A percentile compares a stretch with the other conserved stretches of the same genome.
These are phyloP conservation scores for Sapria himalayana DNA, from an alignment of 345 rosid species.

Conservation along the genomic window DNA sequence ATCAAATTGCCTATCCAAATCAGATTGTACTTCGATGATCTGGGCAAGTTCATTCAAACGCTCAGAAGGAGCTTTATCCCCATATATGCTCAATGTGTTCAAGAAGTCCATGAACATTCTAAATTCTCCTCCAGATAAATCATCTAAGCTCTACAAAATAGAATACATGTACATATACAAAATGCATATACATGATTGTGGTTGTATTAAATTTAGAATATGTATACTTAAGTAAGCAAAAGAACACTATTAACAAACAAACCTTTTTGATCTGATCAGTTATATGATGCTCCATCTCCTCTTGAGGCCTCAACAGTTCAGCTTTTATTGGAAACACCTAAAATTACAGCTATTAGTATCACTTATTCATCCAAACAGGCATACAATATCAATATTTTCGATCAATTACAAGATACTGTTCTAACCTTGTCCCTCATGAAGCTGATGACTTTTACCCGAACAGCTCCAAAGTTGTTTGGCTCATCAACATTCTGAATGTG, in stretches of 20 bases:
- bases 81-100: constrained; percentile 71
- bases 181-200: constrained; percentile 1
- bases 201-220: too few relatives aligned
- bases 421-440: constrained; percentile 84
- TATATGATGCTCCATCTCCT: constrained; percentile 89
- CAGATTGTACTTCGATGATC: constrained; percentile 89
- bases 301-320: constrained; percentile 86
- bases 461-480: constrained; percentile 45
- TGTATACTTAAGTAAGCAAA: not conserved
- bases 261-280: constrained; percentile 86
- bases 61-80: constrained; percentile 82
- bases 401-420: not conserved
- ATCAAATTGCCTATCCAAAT: constrained; percentile 71
- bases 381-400: not conserved
- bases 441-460: constrained; percentile 66
- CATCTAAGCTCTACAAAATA: constrained; percentile 56
- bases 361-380: constrained; percentile 2
- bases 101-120: constrained; percentile 98
- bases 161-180: not conserved
- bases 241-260: constrained; percentile 5
- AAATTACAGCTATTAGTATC: constrained; percentile 8
- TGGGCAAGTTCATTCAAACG: constrained; percentile 84
- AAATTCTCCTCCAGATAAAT: constrained; percentile 93
- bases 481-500: constrained; percentile 61
- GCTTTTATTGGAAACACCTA: constrained; percentile 80